Evolutionary conservation across 73 alveolate genomes (phyloP), one percentile per base, ranked within the genome.

Genomic region (Symbiodinium pilosum): DNA sequence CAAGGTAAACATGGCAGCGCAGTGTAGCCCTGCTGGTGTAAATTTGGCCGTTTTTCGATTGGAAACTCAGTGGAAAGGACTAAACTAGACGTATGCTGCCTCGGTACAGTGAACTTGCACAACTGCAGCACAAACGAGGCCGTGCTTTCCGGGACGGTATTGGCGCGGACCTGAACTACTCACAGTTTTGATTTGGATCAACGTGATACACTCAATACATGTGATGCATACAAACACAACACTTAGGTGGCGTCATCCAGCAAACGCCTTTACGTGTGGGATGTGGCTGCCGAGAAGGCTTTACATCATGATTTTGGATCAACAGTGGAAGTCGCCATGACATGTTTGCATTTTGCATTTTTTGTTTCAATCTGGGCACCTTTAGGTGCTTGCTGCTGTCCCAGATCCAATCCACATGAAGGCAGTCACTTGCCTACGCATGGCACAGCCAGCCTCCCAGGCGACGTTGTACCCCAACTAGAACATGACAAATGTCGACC

Each of bases 251-350:
- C 97, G 21, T 91, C 97, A 1, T 91, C 97, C 89, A 91, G 84
- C 89, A 91, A 91, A 59, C 97, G 97, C 42, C 89, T 91, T 52
- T 91, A 91, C 24, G 97, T 91, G 14, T 91, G 97, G 97, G 97
- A 91, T 42, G 97, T 91, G 32, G 97, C 97, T 14, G 97, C 97
- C 21, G 97, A 91, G 89, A 91, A 91, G 97, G 97, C 56, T 21
- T 81, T 6, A 20, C 36, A n/a, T 2, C 26, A 7, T 30, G 4
- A 21, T 32, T 7, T 16, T n/a, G 36, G 28, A 28, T n/a, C 34
- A 38, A 32, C 39, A 14, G 14, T 43, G n/a, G 14, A 4, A 4
- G 6, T 7, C 52, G 39, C 59, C n/a, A 11, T 18, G 34, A 40
- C 68, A 83, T n/a, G 2, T 26, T 2, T 8, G 52, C 34, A 36